Percentiles rank a stretch among this genome's conserved stretches.
Evolutionary conservation across 2,329 filamentous ascomycete species (phyloP).

Genomic region (Graphilbum sp.): DNA sequence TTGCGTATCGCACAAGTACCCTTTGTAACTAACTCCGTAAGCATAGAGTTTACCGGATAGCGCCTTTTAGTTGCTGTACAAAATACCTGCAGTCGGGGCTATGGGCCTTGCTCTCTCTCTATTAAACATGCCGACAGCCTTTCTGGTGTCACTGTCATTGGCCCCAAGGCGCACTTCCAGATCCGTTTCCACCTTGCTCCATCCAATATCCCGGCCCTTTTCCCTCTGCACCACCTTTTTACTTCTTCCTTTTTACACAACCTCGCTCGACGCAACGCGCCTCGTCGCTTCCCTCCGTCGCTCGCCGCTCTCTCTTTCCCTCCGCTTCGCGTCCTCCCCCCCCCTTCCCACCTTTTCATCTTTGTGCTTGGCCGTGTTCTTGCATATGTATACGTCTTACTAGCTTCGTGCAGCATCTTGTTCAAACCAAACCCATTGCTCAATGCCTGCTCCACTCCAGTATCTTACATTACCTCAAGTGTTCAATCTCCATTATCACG

Average conservation of each 20-base stretch:
- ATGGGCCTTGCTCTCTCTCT: too few species aligned
- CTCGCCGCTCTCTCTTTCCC: background rate
- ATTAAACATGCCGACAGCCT: slow-evolving; percentile 1
- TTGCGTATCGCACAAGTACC: too few species aligned
- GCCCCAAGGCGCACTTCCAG: slow-evolving; percentile 5
- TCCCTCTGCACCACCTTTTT: slow-evolving; percentile 5
- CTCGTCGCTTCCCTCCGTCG: background rate
- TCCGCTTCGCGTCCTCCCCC: background rate
- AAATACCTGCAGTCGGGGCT: too few species aligned
- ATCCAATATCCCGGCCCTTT: slow-evolving; percentile 1
- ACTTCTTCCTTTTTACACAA: slow-evolving; percentile 4
- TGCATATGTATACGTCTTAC: too few species aligned
- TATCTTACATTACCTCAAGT: too few species aligned
- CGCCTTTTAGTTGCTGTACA: too few species aligned
- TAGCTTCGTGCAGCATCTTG: too few species aligned
- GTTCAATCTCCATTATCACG: too few species aligned
- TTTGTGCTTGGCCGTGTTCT: background rate
- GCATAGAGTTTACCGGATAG: too few species aligned
- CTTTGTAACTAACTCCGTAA: too few species aligned
- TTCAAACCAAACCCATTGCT: too few species aligned
- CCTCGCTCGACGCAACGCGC: background rate
- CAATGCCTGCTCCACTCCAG: too few species aligned
- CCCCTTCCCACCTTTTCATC: background rate
- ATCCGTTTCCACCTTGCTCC: slow-evolving; percentile 4
- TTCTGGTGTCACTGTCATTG: slow-evolving; percentile 2